These are phyloP conservation scores for Teratosphaeria pseudoeucalypti DNA, from an alignment of 2,329 filamentous ascomycete genomes.

Conservation along the genomic window DNA sequence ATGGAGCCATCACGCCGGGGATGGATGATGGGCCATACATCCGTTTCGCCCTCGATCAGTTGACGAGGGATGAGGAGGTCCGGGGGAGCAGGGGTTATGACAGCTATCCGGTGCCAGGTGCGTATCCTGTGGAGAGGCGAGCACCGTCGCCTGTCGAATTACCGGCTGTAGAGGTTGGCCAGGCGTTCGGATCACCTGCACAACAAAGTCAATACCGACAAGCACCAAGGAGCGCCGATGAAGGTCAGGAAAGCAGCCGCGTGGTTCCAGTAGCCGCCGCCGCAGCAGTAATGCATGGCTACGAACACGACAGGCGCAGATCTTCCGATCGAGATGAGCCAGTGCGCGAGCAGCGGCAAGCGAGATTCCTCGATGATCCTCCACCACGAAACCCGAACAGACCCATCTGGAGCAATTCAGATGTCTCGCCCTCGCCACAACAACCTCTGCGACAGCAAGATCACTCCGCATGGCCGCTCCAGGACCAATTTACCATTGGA, in stretches of 20 bases:
- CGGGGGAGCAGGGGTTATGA: conserved; percentile 43
- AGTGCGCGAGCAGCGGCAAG: neutral
- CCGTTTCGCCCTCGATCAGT: conserved; percentile 76
- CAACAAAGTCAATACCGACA: neutral
- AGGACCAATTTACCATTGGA: neutral
- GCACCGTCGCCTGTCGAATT: conserved; percentile 20
- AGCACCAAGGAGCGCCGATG: neutral
- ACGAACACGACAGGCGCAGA: neutral
- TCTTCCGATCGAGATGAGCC: neutral
- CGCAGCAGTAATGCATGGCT: neutral
- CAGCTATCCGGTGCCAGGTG: conserved; percentile 9
- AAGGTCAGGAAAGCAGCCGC: neutral
- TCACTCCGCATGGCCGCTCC: neutral
- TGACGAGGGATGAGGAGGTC: conserved; percentile 64
- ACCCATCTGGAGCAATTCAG: neutral
- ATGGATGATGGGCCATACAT: conserved; percentile 81
- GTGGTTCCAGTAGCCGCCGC: neutral
- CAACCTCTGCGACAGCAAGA: neutral
- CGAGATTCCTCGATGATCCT: neutral
- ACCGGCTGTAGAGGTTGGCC: neutral
- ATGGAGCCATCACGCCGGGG: conserved; percentile 54
- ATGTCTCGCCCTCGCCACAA: neutral
- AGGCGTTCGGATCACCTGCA: neutral
- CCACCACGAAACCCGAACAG: neutral
- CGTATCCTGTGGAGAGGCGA: conserved; percentile 16